A percentile compares a stretch with the other conserved stretches of the same genome.
Conservation (phyloP, 2,329 filamentous ascomycete genomes). For the Aureobasidium pullulans region DNA sequence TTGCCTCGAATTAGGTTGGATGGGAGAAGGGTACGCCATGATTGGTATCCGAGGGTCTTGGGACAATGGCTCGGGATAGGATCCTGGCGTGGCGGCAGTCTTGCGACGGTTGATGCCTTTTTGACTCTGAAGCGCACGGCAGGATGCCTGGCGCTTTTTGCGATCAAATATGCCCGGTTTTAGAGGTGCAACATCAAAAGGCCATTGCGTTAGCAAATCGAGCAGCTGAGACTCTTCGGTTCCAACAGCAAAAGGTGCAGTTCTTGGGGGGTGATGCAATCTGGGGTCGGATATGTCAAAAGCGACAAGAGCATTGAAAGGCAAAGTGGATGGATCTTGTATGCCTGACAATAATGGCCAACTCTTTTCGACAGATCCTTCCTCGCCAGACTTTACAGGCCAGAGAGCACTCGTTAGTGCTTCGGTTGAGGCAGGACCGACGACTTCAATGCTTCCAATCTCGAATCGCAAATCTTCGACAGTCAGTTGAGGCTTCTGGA, state of each 20-base stretch:
- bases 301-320: slow-evolving; percentile 59
- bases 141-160: slow-evolving; percentile 56
- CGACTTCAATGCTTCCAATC: slow-evolving; percentile 63
- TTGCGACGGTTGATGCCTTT: slow-evolving; percentile 75
- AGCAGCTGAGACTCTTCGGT: slow-evolving; percentile 38
- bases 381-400: slow-evolving; percentile 30
- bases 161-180: slow-evolving; percentile 56
- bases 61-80: slow-evolving; percentile 48
- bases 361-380: slow-evolving; percentile 23
- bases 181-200: slow-evolving; percentile 47
- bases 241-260: slow-evolving; percentile 31
- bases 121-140: slow-evolving; percentile 62
- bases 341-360: slow-evolving; percentile 51
- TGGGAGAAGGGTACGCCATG: slow-evolving; percentile 46
- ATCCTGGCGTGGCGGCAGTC: slow-evolving; percentile 54
- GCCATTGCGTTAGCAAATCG: slow-evolving; percentile 59
- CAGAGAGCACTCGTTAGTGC: slow-evolving; percentile 62
- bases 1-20: slow-evolving; percentile 26
- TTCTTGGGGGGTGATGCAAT: slow-evolving; percentile 65
- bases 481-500: slow-evolving; percentile 54
- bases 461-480: slow-evolving; percentile 66
- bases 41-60: slow-evolving; percentile 73
- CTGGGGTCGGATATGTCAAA: slow-evolving; percentile 76
- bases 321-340: slow-evolving; percentile 62
- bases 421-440: slow-evolving; percentile 71